Percentiles rank a stretch among this genome's conserved stretches.
phyloP scores from a whole-genome alignment of 805 yeast species.

The Ogataea methylovora region DNA sequence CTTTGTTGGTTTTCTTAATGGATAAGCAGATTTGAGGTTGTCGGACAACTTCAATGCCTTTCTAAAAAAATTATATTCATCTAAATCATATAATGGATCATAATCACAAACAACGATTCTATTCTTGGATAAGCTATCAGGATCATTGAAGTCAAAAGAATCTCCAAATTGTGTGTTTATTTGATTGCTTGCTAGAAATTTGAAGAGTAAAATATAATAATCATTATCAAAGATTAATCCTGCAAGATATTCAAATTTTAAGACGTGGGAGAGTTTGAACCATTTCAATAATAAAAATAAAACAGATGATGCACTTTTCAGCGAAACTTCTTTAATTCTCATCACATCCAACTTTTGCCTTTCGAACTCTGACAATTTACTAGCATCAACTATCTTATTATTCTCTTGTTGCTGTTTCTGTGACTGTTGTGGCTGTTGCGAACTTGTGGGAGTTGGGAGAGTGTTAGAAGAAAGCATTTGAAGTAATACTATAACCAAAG shows the following conservation, averaged over 20 bases:
- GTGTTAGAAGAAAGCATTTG: conserved; percentile 54
- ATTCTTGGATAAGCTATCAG: conserved; percentile 18
- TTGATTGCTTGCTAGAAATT: conserved; percentile 23
- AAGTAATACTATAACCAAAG: conserved; percentile 56
- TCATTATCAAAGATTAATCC: conserved; percentile 70
- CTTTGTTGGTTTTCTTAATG: conserved; percentile 12
- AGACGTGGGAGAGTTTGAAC: conserved; percentile 71
- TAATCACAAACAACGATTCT: conserved; percentile 25
- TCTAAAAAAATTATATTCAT: conserved; percentile 20
- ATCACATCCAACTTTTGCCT: conserved; percentile 43
- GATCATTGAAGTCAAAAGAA: conserved; percentile 19
- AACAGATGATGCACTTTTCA: conserved; percentile 52
- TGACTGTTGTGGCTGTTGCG: too few relatives aligned
- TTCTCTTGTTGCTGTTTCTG: conserved; percentile 22
- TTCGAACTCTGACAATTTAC: conserved; percentile 11
- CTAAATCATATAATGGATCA: conserved; percentile 15
- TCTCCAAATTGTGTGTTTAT: conserved; percentile 17
- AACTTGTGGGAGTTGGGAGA: conserved; percentile 15
- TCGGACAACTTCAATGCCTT: conserved; percentile 12
- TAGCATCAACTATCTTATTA: conserved; percentile 8
- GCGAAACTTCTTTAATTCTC: conserved; percentile 53
- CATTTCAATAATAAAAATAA: conserved; percentile 54
- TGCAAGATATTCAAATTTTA: conserved; percentile 71
- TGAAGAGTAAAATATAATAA: conserved; percentile 33
- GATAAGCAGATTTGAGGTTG: conserved; percentile 2